These are phyloP conservation scores for Scutellaria galericulata DNA, from an alignment of 257 asterid genomes.

Conservation along the genomic window DNA sequence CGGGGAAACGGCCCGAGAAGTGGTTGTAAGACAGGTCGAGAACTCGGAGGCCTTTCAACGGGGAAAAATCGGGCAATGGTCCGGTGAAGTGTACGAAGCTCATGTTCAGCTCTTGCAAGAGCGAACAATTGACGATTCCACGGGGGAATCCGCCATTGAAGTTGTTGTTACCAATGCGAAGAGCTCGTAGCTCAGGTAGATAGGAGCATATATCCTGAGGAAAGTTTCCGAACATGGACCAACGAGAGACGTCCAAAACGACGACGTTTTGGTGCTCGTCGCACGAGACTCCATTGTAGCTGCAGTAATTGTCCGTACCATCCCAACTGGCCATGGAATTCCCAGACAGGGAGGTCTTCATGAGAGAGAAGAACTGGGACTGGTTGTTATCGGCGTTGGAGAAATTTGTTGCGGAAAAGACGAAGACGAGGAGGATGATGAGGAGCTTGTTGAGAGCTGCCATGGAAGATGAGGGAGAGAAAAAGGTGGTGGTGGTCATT, in stretches of 20 bases:
- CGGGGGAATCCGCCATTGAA: slow-evolving; percentile 63
- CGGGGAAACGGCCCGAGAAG: slow-evolving; percentile 73
- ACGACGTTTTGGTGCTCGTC: slow-evolving; percentile 54
- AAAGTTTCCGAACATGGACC: slow-evolving; percentile 67
- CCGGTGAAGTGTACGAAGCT: slow-evolving; percentile 54
- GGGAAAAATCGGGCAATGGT: slow-evolving; percentile 71
- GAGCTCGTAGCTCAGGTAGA: slow-evolving; percentile 59
- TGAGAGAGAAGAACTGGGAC: slow-evolving; percentile 51
- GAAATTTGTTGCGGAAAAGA: slow-evolving; percentile 31
- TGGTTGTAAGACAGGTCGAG: slow-evolving; percentile 75
- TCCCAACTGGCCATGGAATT: slow-evolving; percentile 54
- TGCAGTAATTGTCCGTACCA: slow-evolving; percentile 46
- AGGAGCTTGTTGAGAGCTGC: slow-evolving; percentile 44
- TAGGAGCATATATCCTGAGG: slow-evolving; percentile 69
- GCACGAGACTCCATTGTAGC: slow-evolving; percentile 68
- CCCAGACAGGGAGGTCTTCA: slow-evolving; percentile 52
- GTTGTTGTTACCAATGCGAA: slow-evolving; percentile 56
- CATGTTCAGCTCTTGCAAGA: slow-evolving; percentile 64
- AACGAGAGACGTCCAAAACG: slow-evolving; percentile 58
- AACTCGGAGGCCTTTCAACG: slow-evolving; percentile 42
- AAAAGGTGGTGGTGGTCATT: background rate
- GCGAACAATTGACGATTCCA: slow-evolving; percentile 61
- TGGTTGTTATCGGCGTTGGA: slow-evolving; percentile 38
- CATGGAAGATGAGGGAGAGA: background rate
- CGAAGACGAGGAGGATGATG: slow-evolving; percentile 34